Conservation (phyloP, 78 protist genomes). For the Dictyostelium capitatum region DNA sequence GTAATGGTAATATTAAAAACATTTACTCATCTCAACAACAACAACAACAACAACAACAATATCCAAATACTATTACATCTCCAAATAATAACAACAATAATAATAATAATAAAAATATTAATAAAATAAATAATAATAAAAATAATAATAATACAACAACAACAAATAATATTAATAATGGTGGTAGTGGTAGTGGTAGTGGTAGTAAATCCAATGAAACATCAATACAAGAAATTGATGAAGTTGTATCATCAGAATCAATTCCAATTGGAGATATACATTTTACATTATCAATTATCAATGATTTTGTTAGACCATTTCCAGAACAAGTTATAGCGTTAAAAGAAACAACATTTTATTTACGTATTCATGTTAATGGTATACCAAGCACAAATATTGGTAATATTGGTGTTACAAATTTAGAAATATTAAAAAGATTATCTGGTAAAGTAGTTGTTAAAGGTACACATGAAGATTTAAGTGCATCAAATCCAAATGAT, state of each 20-base stretch:
- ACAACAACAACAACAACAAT: not conserved
- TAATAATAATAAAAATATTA: not conserved
- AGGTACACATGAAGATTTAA: conserved; percentile 37
- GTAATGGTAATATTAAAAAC: too few relatives aligned
- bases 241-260: not conserved
- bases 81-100: not conserved
- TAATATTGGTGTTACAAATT: not conserved
- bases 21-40: not conserved
- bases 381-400: not conserved
- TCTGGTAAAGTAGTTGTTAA: conserved; percentile 29
- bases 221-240: too few relatives aligned
- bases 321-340: conserved; percentile 45
- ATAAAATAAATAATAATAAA: not conserved
- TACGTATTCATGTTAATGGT: not conserved
- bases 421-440: not conserved
- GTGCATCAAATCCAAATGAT: conserved; percentile 19
- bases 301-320: conserved; percentile 35
- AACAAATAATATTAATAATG: not conserved
- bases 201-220: too few relatives aligned
- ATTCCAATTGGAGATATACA: not conserved
- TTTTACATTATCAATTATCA: not conserved
- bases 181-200: too few relatives aligned
- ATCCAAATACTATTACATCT: not conserved
- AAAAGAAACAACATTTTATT: conserved; percentile 35
- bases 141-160: not conserved